These are phyloP conservation scores for Phlyctochytrium planicorne DNA, from an alignment of 192 early-diverging fungal genomes.

Conservation along the genomic window DNA sequence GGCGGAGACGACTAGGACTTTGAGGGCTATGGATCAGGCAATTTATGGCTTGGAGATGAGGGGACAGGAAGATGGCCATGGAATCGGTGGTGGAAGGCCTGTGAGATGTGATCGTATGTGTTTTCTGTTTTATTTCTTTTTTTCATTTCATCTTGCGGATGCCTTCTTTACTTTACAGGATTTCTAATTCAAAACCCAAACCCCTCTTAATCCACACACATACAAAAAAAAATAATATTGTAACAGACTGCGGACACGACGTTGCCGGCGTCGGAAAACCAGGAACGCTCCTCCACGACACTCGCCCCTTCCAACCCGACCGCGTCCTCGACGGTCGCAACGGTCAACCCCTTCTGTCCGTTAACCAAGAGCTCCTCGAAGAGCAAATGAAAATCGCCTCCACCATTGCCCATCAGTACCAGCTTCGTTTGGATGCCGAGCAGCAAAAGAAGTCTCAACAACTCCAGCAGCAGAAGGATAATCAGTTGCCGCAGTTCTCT, in stretches of 20 bases:
- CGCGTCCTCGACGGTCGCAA: neutral
- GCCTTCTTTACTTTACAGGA: too few relatives aligned
- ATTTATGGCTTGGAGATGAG: neutral
- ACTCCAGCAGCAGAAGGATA: neutral
- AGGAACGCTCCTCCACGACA: neutral
- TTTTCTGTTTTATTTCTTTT: neutral
- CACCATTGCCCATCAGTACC: neutral
- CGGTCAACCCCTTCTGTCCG: neutral
- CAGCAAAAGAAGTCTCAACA: neutral
- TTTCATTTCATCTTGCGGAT: neutral
- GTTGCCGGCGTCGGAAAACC: neutral
- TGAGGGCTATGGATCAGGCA: neutral
- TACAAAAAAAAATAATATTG: too few relatives aligned
- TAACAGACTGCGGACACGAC: neutral
- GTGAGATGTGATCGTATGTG: neutral
- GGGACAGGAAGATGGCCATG: neutral
- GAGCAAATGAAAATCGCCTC: neutral
- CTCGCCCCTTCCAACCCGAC: neutral
- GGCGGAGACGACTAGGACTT: slow-evolving; percentile 1
- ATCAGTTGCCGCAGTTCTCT: neutral
- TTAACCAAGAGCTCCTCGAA: neutral
- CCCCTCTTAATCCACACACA: too few relatives aligned
- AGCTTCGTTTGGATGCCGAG: neutral
- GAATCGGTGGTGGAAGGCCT: neutral
- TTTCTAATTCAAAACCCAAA: too few relatives aligned